Conservation (phyloP, 208 protist genomes). For the Leishmania gerbilli region DNA sequence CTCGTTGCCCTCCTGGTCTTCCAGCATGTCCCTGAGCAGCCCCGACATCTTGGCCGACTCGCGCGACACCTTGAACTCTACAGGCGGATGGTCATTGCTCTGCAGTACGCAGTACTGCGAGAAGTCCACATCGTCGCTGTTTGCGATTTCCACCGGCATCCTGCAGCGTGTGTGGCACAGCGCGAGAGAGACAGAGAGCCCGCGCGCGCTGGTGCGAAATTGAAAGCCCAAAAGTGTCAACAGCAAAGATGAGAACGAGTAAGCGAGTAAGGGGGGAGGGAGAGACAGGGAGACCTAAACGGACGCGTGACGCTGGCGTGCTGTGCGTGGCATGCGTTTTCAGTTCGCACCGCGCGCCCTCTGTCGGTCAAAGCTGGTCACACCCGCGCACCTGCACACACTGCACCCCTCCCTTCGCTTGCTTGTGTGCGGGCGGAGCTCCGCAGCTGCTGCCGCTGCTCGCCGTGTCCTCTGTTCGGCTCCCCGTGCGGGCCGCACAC, state of each 20-base stretch:
- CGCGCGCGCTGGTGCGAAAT: not conserved
- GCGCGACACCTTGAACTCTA: slow-evolving; percentile 81
- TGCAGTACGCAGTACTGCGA: slow-evolving; percentile 86
- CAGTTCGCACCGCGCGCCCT: not conserved
- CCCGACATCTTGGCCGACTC: slow-evolving; percentile 90
- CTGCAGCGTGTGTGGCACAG: not conserved
- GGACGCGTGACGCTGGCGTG: not conserved
- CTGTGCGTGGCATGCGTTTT: not conserved
- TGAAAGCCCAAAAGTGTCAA: not conserved
- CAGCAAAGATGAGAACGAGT: not conserved
- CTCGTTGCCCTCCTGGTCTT: slow-evolving; percentile 74
- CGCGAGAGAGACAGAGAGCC: not conserved
- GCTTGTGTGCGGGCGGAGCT: not conserved
- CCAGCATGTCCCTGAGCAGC: slow-evolving; percentile 91
- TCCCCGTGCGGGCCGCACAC: not conserved
- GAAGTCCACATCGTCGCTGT: slow-evolving; percentile 72
- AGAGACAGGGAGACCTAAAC: not conserved
- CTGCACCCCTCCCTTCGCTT: not conserved
- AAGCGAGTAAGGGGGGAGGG: not conserved
- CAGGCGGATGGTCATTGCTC: slow-evolving; percentile 84
- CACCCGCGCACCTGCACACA: not conserved
- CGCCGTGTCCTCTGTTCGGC: not conserved
- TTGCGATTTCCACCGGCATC: slow-evolving; percentile 65
- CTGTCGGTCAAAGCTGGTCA: not conserved
- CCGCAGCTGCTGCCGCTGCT: not conserved